Percentiles rank a stretch among this genome's conserved stretches.
These are phyloP conservation scores for Massariosphaeria phaeospora DNA, from an alignment of 495 filamentous ascomycete species.

Conservation along the genomic window DNA sequence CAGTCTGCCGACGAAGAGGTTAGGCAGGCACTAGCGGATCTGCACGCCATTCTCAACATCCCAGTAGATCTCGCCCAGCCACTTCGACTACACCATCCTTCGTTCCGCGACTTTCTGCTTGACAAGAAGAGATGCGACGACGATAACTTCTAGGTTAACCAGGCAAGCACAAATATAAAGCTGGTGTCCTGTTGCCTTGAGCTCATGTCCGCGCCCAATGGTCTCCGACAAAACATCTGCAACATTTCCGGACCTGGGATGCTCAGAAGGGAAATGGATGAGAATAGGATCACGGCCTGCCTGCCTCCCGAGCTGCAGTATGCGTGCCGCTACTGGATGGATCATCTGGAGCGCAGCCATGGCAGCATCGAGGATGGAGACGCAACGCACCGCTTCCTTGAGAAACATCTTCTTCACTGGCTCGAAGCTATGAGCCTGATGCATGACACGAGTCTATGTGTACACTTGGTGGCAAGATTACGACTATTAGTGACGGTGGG, in stretches of 20 bases:
- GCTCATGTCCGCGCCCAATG: conserved; percentile 28
- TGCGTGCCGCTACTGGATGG: conserved; percentile 40
- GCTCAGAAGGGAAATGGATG: conserved; percentile 28
- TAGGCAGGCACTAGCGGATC: conserved; percentile 5
- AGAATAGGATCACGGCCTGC: conserved; percentile 44
- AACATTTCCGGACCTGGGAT: conserved; percentile 32
- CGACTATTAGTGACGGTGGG: neutral
- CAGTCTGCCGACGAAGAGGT: conserved; percentile 12
- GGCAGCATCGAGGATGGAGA: conserved; percentile 27
- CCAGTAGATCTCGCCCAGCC: conserved; percentile 32
- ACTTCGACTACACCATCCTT: conserved; percentile 45
- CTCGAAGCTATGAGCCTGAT: conserved; percentile 44
- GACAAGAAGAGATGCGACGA: conserved; percentile 35
- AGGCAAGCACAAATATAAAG: conserved; percentile 37
- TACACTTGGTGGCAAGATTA: neutral
- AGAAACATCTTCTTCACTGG: conserved; percentile 46
- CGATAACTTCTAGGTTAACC: conserved; percentile 42
- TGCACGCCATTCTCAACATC: conserved; percentile 41
- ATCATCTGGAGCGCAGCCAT: conserved; percentile 43
- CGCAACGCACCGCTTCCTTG: conserved; percentile 38
- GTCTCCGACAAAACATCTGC: conserved; percentile 43
- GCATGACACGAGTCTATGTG: conserved; percentile 14
- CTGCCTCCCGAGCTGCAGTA: conserved; percentile 43
- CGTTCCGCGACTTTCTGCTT: conserved; percentile 53
- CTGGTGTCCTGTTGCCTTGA: conserved; percentile 39